Percentiles rank a stretch among this genome's conserved stretches.
Conservation (phyloP, 2,329 filamentous ascomycete genomes). For the Ceratocystis huliohia region DNA sequence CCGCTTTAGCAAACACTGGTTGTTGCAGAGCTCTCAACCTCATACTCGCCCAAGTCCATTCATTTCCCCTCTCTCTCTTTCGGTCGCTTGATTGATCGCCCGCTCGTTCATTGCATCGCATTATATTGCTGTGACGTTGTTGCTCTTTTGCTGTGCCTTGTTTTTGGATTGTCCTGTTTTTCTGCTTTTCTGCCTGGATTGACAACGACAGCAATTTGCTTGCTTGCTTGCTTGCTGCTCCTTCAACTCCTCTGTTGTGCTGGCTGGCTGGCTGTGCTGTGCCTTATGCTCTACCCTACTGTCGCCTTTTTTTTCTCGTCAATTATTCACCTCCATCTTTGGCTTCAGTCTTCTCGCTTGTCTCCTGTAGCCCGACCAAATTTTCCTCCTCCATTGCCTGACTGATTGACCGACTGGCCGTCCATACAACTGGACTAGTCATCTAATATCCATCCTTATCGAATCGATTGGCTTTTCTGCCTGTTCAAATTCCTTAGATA, state of each 20-base stretch:
- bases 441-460: background rate
- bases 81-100: background rate
- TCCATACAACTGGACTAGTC: background rate
- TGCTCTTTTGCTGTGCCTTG: background rate
- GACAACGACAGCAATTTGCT: background rate
- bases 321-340: slow-evolving; percentile 6
- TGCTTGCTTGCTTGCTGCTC: background rate
- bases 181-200: background rate
- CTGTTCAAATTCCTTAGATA: background rate
- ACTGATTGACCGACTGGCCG: background rate
- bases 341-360: background rate
- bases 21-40: slow-evolving; percentile 7
- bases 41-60: slow-evolving; percentile 1
- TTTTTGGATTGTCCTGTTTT: background rate
- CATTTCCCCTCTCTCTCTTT: background rate
- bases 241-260: background rate
- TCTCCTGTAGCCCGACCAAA: background rate
- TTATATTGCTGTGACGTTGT: background rate
- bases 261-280: slow-evolving; percentile 4
- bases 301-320: slow-evolving; percentile 1
- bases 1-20: slow-evolving; percentile 4
- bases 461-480: background rate
- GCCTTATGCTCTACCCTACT: background rate
- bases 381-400: background rate
- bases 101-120: slow-evolving; percentile 4